These are phyloP conservation scores for Knoxia roxburghii DNA, from an alignment of 257 asterid genomes.

Conservation along the genomic window DNA sequence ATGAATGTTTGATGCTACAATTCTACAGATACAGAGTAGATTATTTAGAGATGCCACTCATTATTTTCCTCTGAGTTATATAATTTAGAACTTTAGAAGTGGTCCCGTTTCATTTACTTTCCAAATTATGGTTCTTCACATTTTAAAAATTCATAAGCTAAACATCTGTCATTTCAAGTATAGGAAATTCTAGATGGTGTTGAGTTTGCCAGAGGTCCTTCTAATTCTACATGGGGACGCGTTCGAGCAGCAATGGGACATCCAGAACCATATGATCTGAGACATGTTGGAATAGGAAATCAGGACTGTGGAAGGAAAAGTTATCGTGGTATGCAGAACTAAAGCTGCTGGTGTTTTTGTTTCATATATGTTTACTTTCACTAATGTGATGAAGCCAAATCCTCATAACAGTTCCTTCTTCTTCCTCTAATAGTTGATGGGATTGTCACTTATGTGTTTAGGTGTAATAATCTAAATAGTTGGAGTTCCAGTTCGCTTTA, in stretches of 20 bases:
- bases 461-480: background rate
- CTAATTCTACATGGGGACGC: conserved; percentile 73
- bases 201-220: conserved; percentile 81
- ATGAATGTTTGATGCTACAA: background rate
- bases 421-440: background rate
- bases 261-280: conserved; percentile 72
- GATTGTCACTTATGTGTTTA: background rate
- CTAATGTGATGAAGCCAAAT: background rate
- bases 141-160: background rate
- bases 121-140: background rate
- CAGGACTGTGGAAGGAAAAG: conserved; percentile 76
- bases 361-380: background rate
- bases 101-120: background rate
- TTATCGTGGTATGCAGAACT: conserved; percentile 48
- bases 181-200: conserved; percentile 89
- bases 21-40: background rate
- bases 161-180: conserved; percentile 3
- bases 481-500: background rate
- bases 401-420: no score
- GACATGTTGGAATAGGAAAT: conserved; percentile 82
- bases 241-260: conserved; percentile 84
- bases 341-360: background rate
- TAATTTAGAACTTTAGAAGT: background rate
- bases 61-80: no score
- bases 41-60: background rate